Evolutionary conservation across 257 asterid species (phyloP).

Genomic region (Penstemon davidsonii): DNA sequence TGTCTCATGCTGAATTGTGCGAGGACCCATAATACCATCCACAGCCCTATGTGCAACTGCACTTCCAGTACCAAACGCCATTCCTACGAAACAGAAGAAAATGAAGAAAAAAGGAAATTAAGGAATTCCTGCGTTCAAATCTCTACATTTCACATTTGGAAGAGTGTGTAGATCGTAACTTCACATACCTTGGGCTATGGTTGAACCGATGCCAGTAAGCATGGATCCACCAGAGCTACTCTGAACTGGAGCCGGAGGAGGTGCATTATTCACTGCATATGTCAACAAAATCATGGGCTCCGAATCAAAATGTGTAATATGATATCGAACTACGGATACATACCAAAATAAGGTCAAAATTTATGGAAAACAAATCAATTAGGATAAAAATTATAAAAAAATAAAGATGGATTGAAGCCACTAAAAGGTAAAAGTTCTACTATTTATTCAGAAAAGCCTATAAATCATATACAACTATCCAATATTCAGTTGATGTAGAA

Average conservation of each 20-base stretch:
- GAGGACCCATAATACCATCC: conserved; percentile 77
- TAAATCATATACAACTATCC: not conserved
- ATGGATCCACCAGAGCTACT: conserved; percentile 60
- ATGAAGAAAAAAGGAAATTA: not conserved
- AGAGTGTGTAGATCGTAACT: not conserved
- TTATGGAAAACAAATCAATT: not conserved
- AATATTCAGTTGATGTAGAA: not conserved
- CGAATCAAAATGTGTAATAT: not conserved
- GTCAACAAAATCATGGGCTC: conserved; percentile 12
- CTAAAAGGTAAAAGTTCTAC: not conserved
- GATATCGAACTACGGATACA: not conserved
- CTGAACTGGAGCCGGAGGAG: conserved; percentile 76
- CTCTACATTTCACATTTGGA: not conserved
- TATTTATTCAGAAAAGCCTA: not conserved
- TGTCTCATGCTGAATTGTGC: conserved; percentile 68
- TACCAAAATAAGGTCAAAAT: not conserved
- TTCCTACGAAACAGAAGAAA: conserved; percentile 34
- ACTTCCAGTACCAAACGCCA: conserved; percentile 74
- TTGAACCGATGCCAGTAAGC: conserved; percentile 57
- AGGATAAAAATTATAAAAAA: not conserved
- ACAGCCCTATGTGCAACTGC: conserved; percentile 79
- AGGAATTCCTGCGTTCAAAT: not conserved
- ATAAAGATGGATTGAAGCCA: not conserved
- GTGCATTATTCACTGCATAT: conserved; percentile 56
- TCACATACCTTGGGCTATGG: conserved; percentile 67